Evolutionary conservation across 495 filamentous ascomycete species (phyloP), one percentile per base, ranked within the genome.

Genomic region (Hypoxylon crocopeplum): DNA sequence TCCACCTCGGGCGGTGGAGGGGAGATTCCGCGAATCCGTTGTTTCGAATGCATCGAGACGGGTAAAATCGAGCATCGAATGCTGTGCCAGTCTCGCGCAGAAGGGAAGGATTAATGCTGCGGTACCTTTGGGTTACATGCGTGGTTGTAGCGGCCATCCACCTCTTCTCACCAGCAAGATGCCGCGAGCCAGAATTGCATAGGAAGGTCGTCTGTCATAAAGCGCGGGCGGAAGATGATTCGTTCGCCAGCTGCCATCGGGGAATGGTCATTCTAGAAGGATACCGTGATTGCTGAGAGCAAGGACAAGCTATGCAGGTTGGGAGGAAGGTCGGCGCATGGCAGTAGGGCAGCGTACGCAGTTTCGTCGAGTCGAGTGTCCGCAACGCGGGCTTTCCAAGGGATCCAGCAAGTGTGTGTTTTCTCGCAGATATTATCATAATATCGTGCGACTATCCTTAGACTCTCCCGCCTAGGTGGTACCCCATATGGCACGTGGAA

Each of bases 11-110:
- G 47, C 24, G 72, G 68, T 27, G 69, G 61, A 21, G 69, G 61
- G 17, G 59, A 53, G 42, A 71, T 58, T 58, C 66, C 78, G 70
- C 56, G 78, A 70, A 42, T 62, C 29, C 61, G 62, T 56, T 48
- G 56, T 54, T 67, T 69, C 27, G 52, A 66, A 61, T 54, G 60
- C 63, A 71, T 69, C 37, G 41, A 42, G 47, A 40, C 40, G 46
- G 39, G 15, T 33, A 37, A 38, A 38, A 48, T 40, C 37, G 49
- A 59, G 59, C 68, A 70, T 70, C 45, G 65, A 52, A 59, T 54
- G 48, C 51, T 33, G 50, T 17, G 39, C 53, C 39, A 48, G 48
- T 27, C 53, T 49, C 47, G 47, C 58, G 61, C 61, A 63, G 50
- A 29, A 58, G 21, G 44, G 39, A 55, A 55, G 36, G 32, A 54